A percentile compares a stretch with the other conserved stretches of the same genome.
phyloP scores from a whole-genome alignment of 208 protist genomes.

The Blastocrithidia nonstop region DNA sequence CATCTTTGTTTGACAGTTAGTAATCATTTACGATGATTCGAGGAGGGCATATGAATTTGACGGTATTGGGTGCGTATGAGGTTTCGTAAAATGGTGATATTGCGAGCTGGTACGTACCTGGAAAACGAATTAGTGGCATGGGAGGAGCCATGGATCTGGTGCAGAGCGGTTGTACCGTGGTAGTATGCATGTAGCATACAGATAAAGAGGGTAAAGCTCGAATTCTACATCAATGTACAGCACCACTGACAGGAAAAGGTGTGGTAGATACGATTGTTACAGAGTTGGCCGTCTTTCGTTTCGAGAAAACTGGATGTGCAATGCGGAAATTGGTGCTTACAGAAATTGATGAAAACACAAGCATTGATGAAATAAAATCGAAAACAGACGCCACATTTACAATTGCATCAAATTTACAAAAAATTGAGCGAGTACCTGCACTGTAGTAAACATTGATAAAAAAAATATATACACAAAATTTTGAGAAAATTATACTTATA shows the following conservation, averaged over 20 bases:
- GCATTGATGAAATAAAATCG: too few species aligned
- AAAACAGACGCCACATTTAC: too few species aligned
- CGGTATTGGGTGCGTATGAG: conserved; percentile 88
- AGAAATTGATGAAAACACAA: too few species aligned
- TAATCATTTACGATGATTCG: conserved; percentile 91
- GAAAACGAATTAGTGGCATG: conserved; percentile 92
- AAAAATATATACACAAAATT: too few species aligned
- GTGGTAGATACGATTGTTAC: conserved; percentile 86
- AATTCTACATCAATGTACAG: conserved; percentile 58
- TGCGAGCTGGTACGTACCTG: conserved; percentile 93
- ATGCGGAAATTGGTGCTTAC: too few species aligned
- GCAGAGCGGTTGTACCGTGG: conserved; percentile 44
- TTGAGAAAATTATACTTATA: too few species aligned
- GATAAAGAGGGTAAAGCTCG: conserved; percentile 60
- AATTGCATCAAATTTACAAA: too few species aligned
- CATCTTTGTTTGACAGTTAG: conserved; percentile 53
- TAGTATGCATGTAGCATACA: conserved; percentile 92
- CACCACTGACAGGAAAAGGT: conserved; percentile 68
- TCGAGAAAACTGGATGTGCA: too few species aligned
- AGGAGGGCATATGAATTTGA: conserved; percentile 87
- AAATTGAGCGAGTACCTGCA: too few species aligned
- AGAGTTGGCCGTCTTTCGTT: conserved; percentile 85
- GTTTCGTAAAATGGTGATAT: conserved; percentile 84
- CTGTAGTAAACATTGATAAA: too few species aligned
- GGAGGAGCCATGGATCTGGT: conserved; percentile 92